phyloP scores from a whole-genome alignment of 1,284 basidiomycete genomes.

The Cutaneotrichosporon sp. region DNA sequence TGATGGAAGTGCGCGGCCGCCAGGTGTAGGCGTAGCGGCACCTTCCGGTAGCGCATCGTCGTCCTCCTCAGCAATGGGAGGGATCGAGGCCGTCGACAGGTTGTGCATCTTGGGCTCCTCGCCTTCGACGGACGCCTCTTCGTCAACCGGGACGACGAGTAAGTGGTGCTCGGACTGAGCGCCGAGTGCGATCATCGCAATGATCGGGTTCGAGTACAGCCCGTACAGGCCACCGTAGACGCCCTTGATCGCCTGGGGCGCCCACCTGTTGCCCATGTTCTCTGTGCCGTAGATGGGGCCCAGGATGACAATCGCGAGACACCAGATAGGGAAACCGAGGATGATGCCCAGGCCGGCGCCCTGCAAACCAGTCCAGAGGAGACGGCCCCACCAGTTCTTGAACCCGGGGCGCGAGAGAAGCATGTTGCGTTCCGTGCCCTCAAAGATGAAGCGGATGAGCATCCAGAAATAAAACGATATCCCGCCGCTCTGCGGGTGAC shows the following conservation, averaged over 20 bases:
- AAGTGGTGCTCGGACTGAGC: constrained; percentile 52
- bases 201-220: constrained; percentile 53
- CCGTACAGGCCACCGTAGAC: constrained; percentile 51
- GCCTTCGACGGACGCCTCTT: constrained; percentile 12
- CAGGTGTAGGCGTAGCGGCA: not conserved
- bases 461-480: constrained; percentile 43
- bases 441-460: constrained; percentile 52
- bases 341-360: constrained; percentile 49
- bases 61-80: constrained; percentile 11
- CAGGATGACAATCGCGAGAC: constrained; percentile 49
- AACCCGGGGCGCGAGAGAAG: constrained; percentile 31
- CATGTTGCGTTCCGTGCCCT: constrained; percentile 53
- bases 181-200: constrained; percentile 51
- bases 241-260: constrained; percentile 52
- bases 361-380: constrained; percentile 49
- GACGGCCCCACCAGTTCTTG: constrained; percentile 35
- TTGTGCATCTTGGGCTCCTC: constrained; percentile 25
- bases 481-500: not conserved
- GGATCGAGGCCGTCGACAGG: constrained; percentile 18
- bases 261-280: constrained; percentile 50
- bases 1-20: constrained; percentile 1
- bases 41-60: not conserved
- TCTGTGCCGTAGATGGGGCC: constrained; percentile 49
- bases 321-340: constrained; percentile 51
- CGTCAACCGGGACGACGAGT: constrained; percentile 35